Evolutionary conservation across 2,329 filamentous ascomycete genomes (phyloP).

Genomic region (Akanthomyces lecanii): DNA sequence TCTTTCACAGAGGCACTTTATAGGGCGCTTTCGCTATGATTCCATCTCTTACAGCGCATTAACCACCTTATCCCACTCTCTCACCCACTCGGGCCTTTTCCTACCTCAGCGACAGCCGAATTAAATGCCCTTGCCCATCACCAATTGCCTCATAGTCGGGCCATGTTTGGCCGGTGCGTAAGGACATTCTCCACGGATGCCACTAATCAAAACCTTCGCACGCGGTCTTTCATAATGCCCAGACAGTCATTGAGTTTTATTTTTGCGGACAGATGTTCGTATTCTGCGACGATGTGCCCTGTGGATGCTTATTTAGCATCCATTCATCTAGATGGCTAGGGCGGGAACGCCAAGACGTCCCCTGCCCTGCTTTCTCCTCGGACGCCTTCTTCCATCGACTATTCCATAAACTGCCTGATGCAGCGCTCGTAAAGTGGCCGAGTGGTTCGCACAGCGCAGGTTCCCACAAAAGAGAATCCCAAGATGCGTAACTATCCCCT

Average conservation of each 20-base stretch:
- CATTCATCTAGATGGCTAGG: background rate
- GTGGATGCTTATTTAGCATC: no score
- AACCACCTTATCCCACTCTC: background rate
- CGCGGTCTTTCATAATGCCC: background rate
- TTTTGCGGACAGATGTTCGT: background rate
- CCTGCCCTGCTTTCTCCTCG: background rate
- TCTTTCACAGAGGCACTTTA: background rate
- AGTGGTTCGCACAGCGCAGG: background rate
- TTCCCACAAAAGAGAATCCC: background rate
- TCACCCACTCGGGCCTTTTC: background rate
- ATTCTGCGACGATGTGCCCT: background rate
- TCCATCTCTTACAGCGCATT: background rate
- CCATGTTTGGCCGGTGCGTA: background rate
- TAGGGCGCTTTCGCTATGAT: background rate
- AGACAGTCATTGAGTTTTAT: background rate
- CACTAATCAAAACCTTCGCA: background rate
- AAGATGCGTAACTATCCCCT: background rate
- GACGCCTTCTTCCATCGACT: background rate
- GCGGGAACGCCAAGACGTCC: background rate
- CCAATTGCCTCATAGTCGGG: background rate
- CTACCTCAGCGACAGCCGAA: background rate
- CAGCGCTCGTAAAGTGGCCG: slow-evolving; percentile 1
- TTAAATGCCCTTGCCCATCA: background rate
- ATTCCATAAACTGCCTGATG: background rate
- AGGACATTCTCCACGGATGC: background rate